These are phyloP conservation scores for Fraxinus sp. DNA, from an alignment of 305 asterid species.

Conservation along the genomic window DNA sequence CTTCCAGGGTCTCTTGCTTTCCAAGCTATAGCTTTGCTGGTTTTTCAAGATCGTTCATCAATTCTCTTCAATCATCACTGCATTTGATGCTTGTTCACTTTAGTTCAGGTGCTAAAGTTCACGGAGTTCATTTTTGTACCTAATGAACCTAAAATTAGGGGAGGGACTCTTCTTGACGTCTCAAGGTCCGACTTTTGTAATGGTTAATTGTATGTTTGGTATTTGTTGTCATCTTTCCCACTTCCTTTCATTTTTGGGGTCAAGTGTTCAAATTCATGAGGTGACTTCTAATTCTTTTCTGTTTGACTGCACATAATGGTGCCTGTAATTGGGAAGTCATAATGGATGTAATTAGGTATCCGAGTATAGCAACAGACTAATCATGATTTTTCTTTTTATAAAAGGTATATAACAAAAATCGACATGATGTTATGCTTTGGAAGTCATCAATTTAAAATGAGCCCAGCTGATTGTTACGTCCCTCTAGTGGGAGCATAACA, in stretches of 20 bases:
- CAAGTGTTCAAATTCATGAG: background rate
- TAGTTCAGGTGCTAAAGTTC: background rate
- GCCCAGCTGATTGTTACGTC: background rate
- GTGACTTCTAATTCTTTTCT: background rate
- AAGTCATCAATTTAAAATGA: background rate
- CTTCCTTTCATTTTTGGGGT: background rate
- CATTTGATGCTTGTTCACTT: background rate
- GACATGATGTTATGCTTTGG: background rate
- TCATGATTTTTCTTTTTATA: background rate
- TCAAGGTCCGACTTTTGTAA: background rate
- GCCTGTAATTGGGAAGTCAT: background rate
- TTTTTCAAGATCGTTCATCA: background rate
- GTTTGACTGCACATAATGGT: background rate
- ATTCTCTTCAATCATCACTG: background rate
- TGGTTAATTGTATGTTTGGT: background rate
- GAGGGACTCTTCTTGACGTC: background rate
- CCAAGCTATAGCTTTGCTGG: background rate
- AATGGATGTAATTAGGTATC: background rate
- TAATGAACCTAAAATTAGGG: background rate
- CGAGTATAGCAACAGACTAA: background rate
- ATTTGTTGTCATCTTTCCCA: background rate
- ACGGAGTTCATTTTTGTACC: background rate
- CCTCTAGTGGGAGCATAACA: background rate
- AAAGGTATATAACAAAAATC: background rate
- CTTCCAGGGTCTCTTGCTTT: background rate